phyloP scores from a whole-genome alignment of 2,329 filamentous ascomycete genomes.

The Diplodia scrobiculata region DNA sequence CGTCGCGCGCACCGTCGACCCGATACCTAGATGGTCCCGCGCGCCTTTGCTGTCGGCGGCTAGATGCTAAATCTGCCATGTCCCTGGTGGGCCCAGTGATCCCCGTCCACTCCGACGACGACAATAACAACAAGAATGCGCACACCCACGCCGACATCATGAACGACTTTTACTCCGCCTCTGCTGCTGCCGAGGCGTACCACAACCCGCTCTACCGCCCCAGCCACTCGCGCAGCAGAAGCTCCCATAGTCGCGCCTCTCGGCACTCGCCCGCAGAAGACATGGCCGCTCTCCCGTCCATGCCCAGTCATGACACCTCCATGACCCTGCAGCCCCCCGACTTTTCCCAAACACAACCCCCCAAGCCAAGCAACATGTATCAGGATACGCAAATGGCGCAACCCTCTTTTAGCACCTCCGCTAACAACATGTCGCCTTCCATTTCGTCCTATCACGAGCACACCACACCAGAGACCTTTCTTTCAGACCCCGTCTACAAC shows the following conservation, averaged over 20 bases:
- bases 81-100: slow-evolving; percentile 22
- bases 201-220: slow-evolving; percentile 1
- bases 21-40: slow-evolving; percentile 12
- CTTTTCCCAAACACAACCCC: slow-evolving; percentile 1
- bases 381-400: slow-evolving; percentile 18
- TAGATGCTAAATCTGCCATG: slow-evolving; percentile 22
- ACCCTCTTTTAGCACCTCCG: slow-evolving; percentile 33
- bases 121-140: slow-evolving; percentile 41
- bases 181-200: slow-evolving; percentile 10
- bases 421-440: slow-evolving; percentile 43
- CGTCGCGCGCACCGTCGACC: slow-evolving; percentile 18
- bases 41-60: slow-evolving; percentile 9
- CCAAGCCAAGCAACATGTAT: slow-evolving; percentile 11
- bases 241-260: slow-evolving; percentile 7
- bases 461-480: slow-evolving; percentile 43
- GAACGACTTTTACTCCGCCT: slow-evolving; percentile 25
- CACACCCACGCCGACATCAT: slow-evolving; percentile 47
- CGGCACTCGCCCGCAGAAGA: slow-evolving; percentile 15
- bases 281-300: slow-evolving; percentile 5
- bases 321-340: slow-evolving; percentile 15
- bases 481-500: slow-evolving; percentile 41
- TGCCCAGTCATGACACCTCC: slow-evolving; percentile 9
- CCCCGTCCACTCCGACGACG: background rate
- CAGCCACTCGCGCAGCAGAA: slow-evolving; percentile 13
- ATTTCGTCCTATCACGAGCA: slow-evolving; percentile 42